Evolutionary conservation across 2,329 filamentous ascomycete genomes (phyloP).

Genomic region (Knufia petricola): DNA sequence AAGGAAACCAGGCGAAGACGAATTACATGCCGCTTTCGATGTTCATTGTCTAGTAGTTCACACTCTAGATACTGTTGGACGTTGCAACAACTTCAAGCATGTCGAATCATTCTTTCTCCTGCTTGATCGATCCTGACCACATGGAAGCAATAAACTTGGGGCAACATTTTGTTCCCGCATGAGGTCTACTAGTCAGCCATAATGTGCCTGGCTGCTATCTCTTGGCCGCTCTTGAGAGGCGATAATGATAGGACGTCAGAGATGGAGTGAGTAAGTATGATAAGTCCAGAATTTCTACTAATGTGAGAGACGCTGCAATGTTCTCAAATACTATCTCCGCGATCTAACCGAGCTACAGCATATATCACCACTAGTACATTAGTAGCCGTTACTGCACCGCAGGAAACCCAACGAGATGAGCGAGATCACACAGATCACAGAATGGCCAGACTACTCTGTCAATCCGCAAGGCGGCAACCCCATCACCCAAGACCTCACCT

Average conservation of each 20-base stretch:
- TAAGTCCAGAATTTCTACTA: background rate
- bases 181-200: background rate
- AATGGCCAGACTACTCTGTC: constrained; percentile 16
- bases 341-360: background rate
- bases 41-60: no score
- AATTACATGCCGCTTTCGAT: no score
- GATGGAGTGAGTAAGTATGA: background rate
- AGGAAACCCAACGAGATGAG: background rate
- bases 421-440: constrained; percentile 11
- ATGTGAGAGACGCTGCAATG: background rate
- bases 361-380: background rate
- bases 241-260: background rate
- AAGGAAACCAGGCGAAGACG: no score
- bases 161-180: background rate
- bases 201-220: background rate
- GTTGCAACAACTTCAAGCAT: background rate
- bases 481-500: constrained; percentile 15
- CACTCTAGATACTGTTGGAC: no score
- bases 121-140: background rate
- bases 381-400: no score
- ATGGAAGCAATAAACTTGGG: background rate
- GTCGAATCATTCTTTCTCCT: background rate
- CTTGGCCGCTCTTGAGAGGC: background rate
- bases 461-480: constrained; percentile 15
- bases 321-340: background rate